These are phyloP conservation scores for Chamaecyparis obtusa DNA, from an alignment of 75 land plant genomes.

Conservation along the genomic window DNA sequence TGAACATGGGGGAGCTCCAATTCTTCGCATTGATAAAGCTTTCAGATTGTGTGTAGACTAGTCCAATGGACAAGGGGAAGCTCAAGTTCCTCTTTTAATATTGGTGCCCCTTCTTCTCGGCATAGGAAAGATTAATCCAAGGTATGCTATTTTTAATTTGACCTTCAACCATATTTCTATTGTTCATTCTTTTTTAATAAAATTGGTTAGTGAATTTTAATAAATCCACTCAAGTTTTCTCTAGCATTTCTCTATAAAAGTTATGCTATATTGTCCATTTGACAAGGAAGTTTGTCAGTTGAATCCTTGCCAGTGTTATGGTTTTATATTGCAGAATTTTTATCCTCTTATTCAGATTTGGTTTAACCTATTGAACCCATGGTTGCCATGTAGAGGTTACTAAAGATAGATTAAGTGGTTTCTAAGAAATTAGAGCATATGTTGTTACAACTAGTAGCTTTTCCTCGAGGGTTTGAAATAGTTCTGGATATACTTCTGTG, in stretches of 20 bases:
- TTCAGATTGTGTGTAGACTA: conserved; percentile 49
- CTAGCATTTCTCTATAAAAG: not conserved
- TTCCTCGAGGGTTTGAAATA: not conserved
- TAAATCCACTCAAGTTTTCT: not conserved
- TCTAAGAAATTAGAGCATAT: not conserved
- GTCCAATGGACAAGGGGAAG: conserved; percentile 24
- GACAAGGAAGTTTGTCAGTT: not conserved
- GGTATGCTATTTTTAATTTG: conserved; percentile 29
- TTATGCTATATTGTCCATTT: not conserved
- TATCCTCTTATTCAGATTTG: not conserved
- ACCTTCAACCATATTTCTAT: not conserved
- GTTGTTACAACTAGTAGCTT: not conserved
- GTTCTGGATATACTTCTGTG: not conserved
- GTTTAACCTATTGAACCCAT: not conserved
- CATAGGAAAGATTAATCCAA: conserved; percentile 65
- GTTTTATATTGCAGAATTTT: not conserved
- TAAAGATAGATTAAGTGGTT: not conserved
- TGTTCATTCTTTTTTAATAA: not conserved
- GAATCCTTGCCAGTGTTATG: not conserved
- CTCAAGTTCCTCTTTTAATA: conserved; percentile 58
- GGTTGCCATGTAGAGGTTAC: not conserved
- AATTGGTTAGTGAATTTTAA: not conserved
- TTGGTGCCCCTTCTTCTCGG: conserved; percentile 89
- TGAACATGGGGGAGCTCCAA: conserved; percentile 96
- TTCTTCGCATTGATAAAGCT: conserved; percentile 73